Evolutionary conservation across 345 rosid genomes (phyloP).

Genomic region (Isatis tinctoria): DNA sequence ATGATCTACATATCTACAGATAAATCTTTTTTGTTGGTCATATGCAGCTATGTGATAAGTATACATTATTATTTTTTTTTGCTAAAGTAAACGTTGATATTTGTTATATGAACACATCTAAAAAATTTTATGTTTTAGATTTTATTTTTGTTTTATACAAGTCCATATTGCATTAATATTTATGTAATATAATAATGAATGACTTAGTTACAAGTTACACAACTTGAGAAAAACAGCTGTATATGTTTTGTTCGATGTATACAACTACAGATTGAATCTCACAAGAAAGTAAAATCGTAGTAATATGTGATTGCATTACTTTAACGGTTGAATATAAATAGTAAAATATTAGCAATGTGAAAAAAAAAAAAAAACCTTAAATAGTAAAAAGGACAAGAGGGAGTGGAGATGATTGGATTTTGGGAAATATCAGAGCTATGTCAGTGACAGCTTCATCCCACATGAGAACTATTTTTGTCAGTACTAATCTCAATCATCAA

Average conservation of each 20-base stretch:
- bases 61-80: too few relatives aligned
- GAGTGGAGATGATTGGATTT: not conserved
- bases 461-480: conserved; percentile 20
- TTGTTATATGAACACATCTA: too few relatives aligned
- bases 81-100: too few relatives aligned
- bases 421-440: not conserved
- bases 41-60: too few relatives aligned
- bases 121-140: not conserved
- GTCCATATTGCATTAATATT: not conserved
- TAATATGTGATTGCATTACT: not conserved
- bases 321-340: not conserved
- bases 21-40: not conserved
- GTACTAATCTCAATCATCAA: conserved; percentile 13
- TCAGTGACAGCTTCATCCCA: conserved; percentile 33
- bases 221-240: not conserved
- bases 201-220: not conserved
- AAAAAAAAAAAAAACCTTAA: not conserved
- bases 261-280: not conserved
- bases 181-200: not conserved
- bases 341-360: not conserved
- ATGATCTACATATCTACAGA: too few relatives aligned
- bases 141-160: not conserved
- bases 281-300: not conserved
- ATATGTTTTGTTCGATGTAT: not conserved
- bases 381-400: not conserved